Evolutionary conservation across 495 filamentous ascomycete genomes (phyloP).

Genomic region (Bacidia rubella): DNA sequence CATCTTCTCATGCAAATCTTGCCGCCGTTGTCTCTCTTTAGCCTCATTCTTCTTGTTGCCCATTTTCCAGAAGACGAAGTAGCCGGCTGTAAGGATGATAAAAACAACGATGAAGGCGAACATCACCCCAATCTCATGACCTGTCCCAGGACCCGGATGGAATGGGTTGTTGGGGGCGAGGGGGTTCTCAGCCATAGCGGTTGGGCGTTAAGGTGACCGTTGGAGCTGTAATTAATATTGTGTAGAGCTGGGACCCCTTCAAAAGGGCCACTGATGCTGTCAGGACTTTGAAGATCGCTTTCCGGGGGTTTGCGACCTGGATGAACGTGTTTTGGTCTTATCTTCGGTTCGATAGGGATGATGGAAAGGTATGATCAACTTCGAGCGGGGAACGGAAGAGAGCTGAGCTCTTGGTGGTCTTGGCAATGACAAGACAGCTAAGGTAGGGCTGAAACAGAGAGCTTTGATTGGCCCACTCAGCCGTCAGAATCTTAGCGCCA

Average conservation of each 20-base stretch:
- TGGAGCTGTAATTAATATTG: too few species aligned
- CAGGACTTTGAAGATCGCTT: too few species aligned
- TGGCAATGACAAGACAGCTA: neutral
- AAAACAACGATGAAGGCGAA: slow-evolving; percentile 30
- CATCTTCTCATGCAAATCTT: slow-evolving; percentile 7
- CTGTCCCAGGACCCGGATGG: slow-evolving; percentile 10
- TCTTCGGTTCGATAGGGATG: neutral
- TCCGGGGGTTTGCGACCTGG: neutral
- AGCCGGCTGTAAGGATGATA: slow-evolving; percentile 27
- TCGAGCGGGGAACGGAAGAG: neutral
- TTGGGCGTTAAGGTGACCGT: too few species aligned
- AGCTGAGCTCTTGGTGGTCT: neutral
- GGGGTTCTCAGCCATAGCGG: slow-evolving; percentile 2
- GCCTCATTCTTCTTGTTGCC: slow-evolving; percentile 6
- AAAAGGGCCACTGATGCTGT: too few species aligned
- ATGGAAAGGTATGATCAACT: neutral
- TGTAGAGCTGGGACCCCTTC: too few species aligned
- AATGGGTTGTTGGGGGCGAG: slow-evolving; percentile 1
- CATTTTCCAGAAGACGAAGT: slow-evolving; percentile 26
- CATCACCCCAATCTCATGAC: slow-evolving; percentile 32
- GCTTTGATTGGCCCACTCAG: neutral
- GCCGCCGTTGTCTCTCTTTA: slow-evolving; percentile 13
- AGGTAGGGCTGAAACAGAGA: neutral
- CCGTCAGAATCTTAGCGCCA: neutral
- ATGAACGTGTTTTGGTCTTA: neutral